Conservation (phyloP, 139 green algal species). For the Pycnococcus provasolii region DNA sequence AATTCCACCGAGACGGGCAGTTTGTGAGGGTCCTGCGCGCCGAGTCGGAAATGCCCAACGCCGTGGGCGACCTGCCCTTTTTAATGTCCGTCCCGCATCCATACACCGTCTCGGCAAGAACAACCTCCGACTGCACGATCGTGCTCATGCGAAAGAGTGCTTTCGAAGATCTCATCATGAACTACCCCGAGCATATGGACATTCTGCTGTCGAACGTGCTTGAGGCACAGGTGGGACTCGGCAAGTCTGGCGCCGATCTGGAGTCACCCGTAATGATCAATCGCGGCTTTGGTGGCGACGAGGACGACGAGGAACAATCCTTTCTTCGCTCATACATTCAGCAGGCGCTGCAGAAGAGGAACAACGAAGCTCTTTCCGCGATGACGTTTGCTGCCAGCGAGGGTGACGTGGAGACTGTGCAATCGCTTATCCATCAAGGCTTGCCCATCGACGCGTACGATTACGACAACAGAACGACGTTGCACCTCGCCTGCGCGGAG, state of each 20-base stretch:
- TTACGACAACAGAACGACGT: constrained; percentile 32
- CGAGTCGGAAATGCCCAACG: neutral
- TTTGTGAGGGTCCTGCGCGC: neutral
- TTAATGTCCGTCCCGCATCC: neutral
- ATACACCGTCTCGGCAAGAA: neutral
- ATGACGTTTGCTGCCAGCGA: neutral
- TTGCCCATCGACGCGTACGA: constrained; percentile 1
- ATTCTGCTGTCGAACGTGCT: neutral
- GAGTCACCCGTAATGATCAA: neutral
- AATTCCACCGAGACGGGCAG: constrained; percentile 1
- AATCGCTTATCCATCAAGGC: neutral
- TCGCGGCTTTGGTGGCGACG: neutral
- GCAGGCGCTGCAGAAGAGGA: neutral
- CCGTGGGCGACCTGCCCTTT: neutral
- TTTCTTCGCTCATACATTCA: neutral
- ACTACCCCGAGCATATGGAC: neutral
- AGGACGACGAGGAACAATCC: neutral
- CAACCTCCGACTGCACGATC: neutral
- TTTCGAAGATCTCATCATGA: neutral
- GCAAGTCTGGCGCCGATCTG: neutral
- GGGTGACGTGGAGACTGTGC: neutral
- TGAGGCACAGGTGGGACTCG: neutral
- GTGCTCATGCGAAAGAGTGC: neutral
- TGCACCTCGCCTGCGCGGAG: constrained; percentile 34
- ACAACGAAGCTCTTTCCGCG: neutral